Conservation (phyloP, 2,329 filamentous ascomycete genomes). For the Fusarium piperis region DNA sequence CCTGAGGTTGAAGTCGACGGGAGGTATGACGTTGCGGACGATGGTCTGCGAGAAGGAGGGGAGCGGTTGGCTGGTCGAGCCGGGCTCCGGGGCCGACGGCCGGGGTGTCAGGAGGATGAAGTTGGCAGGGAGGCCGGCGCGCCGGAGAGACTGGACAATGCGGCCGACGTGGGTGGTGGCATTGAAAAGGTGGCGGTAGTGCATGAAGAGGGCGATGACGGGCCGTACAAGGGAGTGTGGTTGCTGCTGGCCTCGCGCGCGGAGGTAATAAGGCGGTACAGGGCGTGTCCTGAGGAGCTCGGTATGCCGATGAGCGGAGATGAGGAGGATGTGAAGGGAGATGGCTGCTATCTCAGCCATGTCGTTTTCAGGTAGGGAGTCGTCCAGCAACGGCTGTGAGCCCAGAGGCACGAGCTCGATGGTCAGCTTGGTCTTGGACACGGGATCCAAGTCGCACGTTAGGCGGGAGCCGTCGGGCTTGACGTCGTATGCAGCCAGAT, state of each 20-base stretch:
- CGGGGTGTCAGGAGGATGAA: conserved; percentile 55
- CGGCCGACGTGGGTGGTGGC: conserved; percentile 55
- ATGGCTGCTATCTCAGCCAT: conserved; percentile 74
- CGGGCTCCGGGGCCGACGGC: conserved; percentile 37
- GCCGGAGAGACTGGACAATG: conserved; percentile 56
- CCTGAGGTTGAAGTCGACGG: conserved; percentile 54
- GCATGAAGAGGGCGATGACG: conserved; percentile 60
- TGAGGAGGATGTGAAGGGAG: conserved; percentile 78
- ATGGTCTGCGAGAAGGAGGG: conserved; percentile 54
- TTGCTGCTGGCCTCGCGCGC: conserved; percentile 49
- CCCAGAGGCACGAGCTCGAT: conserved; percentile 75
- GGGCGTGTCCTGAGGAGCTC: conserved; percentile 74
- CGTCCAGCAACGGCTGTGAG: conserved; percentile 44
- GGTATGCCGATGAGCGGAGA: conserved; percentile 81
- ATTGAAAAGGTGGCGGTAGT: conserved; percentile 52
- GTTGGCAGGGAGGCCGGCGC: conserved; percentile 56
- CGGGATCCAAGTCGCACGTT: conserved; percentile 61
- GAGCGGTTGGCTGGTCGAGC: conserved; percentile 47
- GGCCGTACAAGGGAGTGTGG: conserved; percentile 62
- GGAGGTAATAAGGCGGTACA: conserved; percentile 51
- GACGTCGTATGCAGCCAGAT: conserved; percentile 76
- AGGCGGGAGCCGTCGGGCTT: conserved; percentile 68
- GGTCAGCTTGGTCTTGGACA: conserved; percentile 62
- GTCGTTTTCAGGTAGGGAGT: conserved; percentile 53
- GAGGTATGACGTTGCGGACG: conserved; percentile 54